A percentile compares a stretch with the other conserved stretches of the same genome.
These are phyloP conservation scores for Ajuga chamaepitys DNA, from an alignment of 257 asterid species.

Conservation along the genomic window DNA sequence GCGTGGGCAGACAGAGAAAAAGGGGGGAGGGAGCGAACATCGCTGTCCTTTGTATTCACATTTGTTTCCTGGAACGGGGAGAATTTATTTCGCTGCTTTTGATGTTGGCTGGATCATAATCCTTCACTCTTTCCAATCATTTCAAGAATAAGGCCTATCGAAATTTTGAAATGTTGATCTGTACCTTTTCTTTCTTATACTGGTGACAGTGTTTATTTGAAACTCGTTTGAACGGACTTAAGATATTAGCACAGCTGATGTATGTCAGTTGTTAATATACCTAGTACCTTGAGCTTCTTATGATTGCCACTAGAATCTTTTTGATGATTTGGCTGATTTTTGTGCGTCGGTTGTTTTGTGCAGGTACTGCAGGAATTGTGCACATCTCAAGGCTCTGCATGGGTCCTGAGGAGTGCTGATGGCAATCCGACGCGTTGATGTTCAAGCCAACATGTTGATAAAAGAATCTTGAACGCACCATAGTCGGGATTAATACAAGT, in stretches of 20 bases:
- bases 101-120: background rate
- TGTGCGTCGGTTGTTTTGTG: constrained; percentile 9
- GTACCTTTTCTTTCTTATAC: background rate
- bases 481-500: no score
- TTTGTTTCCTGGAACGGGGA: no score
- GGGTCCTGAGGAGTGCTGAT: constrained; percentile 63
- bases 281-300: background rate
- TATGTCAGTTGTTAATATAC: background rate
- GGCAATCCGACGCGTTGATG: constrained; percentile 26
- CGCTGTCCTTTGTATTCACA: no score
- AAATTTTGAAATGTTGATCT: no score
- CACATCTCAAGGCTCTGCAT: constrained; percentile 43
- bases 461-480: no score
- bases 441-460: no score
- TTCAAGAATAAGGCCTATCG: no score
- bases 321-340: background rate
- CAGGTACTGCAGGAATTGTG: constrained; percentile 76
- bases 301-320: background rate
- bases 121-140: no score
- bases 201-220: background rate
- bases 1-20: no score
- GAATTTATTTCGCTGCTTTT: background rate
- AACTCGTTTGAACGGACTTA: background rate
- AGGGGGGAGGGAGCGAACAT: no score
- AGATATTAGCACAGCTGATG: background rate